Conservation (phyloP, 2,329 filamentous ascomycete genomes). For the Dactylellina leptospora region DNA sequence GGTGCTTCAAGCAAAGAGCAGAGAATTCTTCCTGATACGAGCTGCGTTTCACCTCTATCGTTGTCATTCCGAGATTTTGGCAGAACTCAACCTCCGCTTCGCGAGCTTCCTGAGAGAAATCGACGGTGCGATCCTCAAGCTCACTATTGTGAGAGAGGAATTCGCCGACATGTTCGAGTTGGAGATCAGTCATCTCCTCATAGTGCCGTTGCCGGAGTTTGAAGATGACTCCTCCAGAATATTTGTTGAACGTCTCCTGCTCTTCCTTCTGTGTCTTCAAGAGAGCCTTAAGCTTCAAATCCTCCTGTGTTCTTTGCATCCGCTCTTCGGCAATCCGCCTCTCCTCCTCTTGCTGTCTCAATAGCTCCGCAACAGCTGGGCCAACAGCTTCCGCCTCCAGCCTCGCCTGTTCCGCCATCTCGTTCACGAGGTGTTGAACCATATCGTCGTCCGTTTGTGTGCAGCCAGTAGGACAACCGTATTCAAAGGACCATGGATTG, state of each 20-base stretch:
- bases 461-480: slow-evolving; percentile 43
- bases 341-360: slow-evolving; percentile 21
- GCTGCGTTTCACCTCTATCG: slow-evolving; percentile 21
- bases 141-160: slow-evolving; percentile 45
- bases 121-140: slow-evolving; percentile 41
- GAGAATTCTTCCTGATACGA: slow-evolving; percentile 8
- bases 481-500: slow-evolving; percentile 68
- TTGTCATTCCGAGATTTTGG: slow-evolving; percentile 28
- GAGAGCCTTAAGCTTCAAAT: slow-evolving; percentile 36
- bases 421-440: slow-evolving; percentile 23
- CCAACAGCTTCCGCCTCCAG: slow-evolving; percentile 16
- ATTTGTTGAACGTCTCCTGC: slow-evolving; percentile 32
- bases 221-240: slow-evolving; percentile 26
- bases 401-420: slow-evolving; percentile 23
- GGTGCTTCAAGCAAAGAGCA: slow-evolving; percentile 18
- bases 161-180: slow-evolving; percentile 45
- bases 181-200: slow-evolving; percentile 50
- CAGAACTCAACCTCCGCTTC: slow-evolving; percentile 32
- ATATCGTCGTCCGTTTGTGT: slow-evolving; percentile 27
- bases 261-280: slow-evolving; percentile 37
- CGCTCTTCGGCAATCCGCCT: slow-evolving; percentile 13
- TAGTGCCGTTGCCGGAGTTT: slow-evolving; percentile 47
- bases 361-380: slow-evolving; percentile 9
- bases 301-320: slow-evolving; percentile 26
- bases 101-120: slow-evolving; percentile 20